Conservation (phyloP, 2,329 filamentous ascomycete species). For the Colletotrichum plurivorum region DNA sequence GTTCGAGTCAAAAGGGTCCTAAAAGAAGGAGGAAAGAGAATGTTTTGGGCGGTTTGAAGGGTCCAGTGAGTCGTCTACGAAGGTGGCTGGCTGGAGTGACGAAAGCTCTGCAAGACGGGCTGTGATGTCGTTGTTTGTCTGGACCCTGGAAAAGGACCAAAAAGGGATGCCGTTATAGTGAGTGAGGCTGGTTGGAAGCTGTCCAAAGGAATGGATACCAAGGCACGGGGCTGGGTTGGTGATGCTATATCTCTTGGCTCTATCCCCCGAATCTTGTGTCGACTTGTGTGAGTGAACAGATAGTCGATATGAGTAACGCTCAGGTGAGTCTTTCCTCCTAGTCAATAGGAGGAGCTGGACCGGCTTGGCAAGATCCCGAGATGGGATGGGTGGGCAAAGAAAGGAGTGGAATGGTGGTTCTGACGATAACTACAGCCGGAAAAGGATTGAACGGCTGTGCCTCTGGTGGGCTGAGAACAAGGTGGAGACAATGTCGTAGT, state of each 20-base stretch:
- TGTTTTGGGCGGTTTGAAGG: constrained; percentile 11
- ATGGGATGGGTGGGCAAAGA: constrained; percentile 14
- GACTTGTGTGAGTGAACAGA: constrained; percentile 1
- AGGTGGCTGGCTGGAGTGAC: constrained; percentile 25
- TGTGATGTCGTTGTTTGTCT: constrained; percentile 19
- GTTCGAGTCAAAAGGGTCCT: constrained; percentile 30
- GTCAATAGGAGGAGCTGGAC: constrained; percentile 35
- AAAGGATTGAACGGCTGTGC: constrained; percentile 33
- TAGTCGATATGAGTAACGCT: constrained; percentile 4
- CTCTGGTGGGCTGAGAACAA: constrained; percentile 23
- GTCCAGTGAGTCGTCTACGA: constrained; percentile 23
- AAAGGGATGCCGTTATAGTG: constrained; percentile 4
- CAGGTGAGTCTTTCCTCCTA: constrained; percentile 19
- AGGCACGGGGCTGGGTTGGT: constrained; percentile 13
- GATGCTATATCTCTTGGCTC: constrained; percentile 11
- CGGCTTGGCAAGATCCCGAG: constrained; percentile 23
- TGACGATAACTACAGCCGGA: constrained; percentile 32
- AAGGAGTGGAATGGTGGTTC: constrained; percentile 22
- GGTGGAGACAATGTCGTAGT: not conserved
- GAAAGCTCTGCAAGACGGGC: constrained; percentile 1
- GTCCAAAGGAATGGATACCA: constrained; percentile 23
- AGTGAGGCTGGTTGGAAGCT: constrained; percentile 23
- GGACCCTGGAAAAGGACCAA: constrained; percentile 7
- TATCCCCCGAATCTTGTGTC: constrained; percentile 10
- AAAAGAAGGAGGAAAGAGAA: constrained; percentile 18